phyloP scores from a whole-genome alignment of 148 eudicot species.

The Pharnaceum exiguum region DNA sequence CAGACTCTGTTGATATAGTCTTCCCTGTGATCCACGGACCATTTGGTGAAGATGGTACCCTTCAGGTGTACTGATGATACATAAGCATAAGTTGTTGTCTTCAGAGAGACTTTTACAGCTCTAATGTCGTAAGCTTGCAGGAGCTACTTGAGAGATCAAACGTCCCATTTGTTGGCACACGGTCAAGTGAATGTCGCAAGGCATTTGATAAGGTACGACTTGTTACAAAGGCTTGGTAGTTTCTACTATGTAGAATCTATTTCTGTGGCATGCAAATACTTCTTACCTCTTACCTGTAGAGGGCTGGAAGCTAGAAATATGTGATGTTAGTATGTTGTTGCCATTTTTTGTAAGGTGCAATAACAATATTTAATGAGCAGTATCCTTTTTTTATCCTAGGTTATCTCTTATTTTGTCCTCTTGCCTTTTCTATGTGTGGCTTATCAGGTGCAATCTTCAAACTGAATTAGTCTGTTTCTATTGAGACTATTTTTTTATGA shows the following conservation, averaged over 20 bases:
- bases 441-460: too few relatives aligned
- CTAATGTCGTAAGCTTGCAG: conserved; percentile 28
- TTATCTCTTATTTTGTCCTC: too few relatives aligned
- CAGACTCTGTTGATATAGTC: conserved; percentile 72
- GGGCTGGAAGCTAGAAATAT: too few relatives aligned
- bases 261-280: neutral
- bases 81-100: neutral
- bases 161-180: conserved; percentile 83
- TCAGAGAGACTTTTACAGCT: neutral
- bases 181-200: conserved; percentile 57
- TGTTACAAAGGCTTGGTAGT: neutral
- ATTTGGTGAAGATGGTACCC: conserved; percentile 92
- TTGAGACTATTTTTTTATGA: too few relatives aligned
- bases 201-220: conserved; percentile 83
- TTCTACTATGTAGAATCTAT: too few relatives aligned
- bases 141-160: conserved; percentile 65
- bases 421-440: too few relatives aligned
- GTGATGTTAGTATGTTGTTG: too few relatives aligned
- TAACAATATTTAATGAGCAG: too few relatives aligned
- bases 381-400: too few relatives aligned
- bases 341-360: too few relatives aligned
- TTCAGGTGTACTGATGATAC: conserved; percentile 43
- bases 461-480: too few relatives aligned
- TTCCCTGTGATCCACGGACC: conserved; percentile 94
- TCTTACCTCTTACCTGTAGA: neutral